Conservation (phyloP, 1,284 basidiomycete species). For the Puccinia hordei region DNA sequence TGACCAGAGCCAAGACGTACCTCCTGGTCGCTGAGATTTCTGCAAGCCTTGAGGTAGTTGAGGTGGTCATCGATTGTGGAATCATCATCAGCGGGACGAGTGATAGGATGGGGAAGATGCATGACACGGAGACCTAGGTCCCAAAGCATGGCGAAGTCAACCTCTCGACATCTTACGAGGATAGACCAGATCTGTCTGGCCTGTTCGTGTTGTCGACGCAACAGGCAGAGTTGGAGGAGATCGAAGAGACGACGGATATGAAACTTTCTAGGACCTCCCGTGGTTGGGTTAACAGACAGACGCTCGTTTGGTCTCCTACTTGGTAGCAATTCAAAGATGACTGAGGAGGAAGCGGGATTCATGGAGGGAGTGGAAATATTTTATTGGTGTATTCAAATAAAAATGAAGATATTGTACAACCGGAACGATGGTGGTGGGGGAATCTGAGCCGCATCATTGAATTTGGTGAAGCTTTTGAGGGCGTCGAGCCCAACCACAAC, state of each 20-base stretch:
- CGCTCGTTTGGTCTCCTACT: neutral
- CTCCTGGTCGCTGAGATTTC: slow-evolving; percentile 26
- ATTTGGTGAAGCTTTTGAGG: neutral
- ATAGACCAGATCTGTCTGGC: slow-evolving; percentile 27
- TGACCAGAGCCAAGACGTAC: slow-evolving; percentile 8
- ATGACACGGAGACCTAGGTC: slow-evolving; percentile 38
- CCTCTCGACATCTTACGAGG: slow-evolving; percentile 35
- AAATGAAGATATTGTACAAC: too few relatives aligned
- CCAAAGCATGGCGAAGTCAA: slow-evolving; percentile 39
- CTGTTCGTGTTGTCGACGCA: slow-evolving; percentile 7
- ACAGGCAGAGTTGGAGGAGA: slow-evolving; percentile 36
- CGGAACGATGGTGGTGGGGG: too few relatives aligned
- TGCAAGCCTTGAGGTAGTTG: slow-evolving; percentile 28
- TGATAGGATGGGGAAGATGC: slow-evolving; percentile 5
- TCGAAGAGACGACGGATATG: slow-evolving; percentile 43
- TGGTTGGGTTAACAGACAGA: slow-evolving; percentile 25
- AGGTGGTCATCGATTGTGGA: slow-evolving; percentile 9
- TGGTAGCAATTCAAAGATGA: slow-evolving; percentile 26
- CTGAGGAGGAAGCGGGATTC: neutral
- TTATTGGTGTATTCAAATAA: too few relatives aligned
- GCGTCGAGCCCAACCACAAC: slow-evolving; percentile 5
- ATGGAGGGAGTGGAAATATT: neutral
- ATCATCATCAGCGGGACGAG: neutral
- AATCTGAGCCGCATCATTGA: too few relatives aligned
- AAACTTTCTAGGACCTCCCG: slow-evolving; percentile 28